These are phyloP conservation scores for Calocybe gambosa DNA, from an alignment of 1,284 basidiomycete species.

Conservation along the genomic window DNA sequence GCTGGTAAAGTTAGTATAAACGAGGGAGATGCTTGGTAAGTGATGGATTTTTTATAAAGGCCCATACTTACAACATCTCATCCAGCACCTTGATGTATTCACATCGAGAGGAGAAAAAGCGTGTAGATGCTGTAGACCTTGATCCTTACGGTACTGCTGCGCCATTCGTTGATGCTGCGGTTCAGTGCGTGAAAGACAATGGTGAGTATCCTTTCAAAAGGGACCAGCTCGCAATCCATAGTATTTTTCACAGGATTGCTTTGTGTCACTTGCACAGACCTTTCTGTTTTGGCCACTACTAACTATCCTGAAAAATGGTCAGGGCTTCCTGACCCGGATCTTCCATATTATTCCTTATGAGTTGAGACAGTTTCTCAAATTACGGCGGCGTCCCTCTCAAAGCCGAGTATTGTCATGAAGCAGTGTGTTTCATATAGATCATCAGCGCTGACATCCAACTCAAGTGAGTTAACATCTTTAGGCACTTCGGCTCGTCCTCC, in stretches of 20 bases:
- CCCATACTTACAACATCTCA: neutral
- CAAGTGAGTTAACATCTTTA: slow-evolving; percentile 23
- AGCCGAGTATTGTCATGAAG: slow-evolving; percentile 93
- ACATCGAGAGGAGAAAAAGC: slow-evolving; percentile 67
- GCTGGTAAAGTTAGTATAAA: slow-evolving; percentile 72
- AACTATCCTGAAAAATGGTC: slow-evolving; percentile 98
- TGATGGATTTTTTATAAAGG: neutral
- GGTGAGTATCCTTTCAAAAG: slow-evolving; percentile 38
- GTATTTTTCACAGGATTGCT: slow-evolving; percentile 59
- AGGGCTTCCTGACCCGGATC: slow-evolving; percentile 18
- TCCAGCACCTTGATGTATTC: slow-evolving; percentile 84
- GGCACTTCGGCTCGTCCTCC: slow-evolving; percentile 87
- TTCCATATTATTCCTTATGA: neutral
- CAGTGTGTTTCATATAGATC: slow-evolving; percentile 40
- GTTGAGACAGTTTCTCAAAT: slow-evolving; percentile 70
- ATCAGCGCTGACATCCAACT: slow-evolving; percentile 1
- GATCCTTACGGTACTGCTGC: slow-evolving; percentile 98
- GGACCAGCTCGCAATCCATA: slow-evolving; percentile 1
- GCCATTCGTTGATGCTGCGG: slow-evolving; percentile 94
- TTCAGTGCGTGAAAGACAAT: slow-evolving; percentile 87
- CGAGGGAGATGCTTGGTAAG: slow-evolving; percentile 90
- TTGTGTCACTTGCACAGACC: slow-evolving; percentile 95
- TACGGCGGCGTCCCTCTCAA: slow-evolving; percentile 94
- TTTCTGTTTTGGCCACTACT: slow-evolving; percentile 88
- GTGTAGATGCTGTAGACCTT: slow-evolving; percentile 93